Percentiles rank a stretch among this genome's conserved stretches.
These are phyloP conservation scores for Colletotrichum falcatum DNA, from an alignment of 2,329 filamentous ascomycete genomes.

Conservation along the genomic window DNA sequence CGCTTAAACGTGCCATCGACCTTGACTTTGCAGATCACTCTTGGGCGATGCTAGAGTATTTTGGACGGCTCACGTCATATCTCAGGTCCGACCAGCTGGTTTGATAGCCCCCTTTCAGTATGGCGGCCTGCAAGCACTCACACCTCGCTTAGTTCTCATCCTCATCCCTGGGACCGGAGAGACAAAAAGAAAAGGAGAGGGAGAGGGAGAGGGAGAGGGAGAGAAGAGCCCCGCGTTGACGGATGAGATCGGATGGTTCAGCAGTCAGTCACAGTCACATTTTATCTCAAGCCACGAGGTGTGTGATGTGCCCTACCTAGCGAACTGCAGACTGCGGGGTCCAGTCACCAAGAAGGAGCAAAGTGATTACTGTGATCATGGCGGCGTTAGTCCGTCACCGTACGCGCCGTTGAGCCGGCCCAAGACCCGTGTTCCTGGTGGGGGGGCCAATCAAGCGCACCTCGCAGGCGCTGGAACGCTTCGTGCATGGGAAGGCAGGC, in stretches of 20 bases:
- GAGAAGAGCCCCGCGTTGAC: conserved; percentile 3
- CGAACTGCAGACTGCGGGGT: conserved; percentile 28
- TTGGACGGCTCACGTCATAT: conserved; percentile 24
- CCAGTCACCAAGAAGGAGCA: conserved; percentile 18
- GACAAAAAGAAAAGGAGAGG: neutral
- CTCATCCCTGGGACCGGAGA: conserved; percentile 12
- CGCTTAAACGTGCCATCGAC: conserved; percentile 27
- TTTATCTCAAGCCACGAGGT: conserved; percentile 29
- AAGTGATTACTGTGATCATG: conserved; percentile 32
- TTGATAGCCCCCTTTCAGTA: conserved; percentile 22
- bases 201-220: neutral
- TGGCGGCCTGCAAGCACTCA: conserved; percentile 40
- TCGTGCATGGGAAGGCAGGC: conserved; percentile 54
- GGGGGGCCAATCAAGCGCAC: conserved; percentile 53
- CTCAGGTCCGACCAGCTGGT: conserved; percentile 20
- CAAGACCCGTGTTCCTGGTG: conserved; percentile 37
- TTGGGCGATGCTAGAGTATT: conserved; percentile 23
- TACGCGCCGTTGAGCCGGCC: conserved; percentile 56
- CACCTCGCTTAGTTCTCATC: conserved; percentile 14
- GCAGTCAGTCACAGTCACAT: conserved; percentile 26
- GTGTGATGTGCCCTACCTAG: neutral
- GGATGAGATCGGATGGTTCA: conserved; percentile 25
- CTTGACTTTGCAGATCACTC: conserved; percentile 20
- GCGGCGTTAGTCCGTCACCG: conserved; percentile 35
- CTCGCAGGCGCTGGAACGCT: conserved; percentile 53